Conservation (phyloP, 73 alveolate species). For the Paramecium tetraurelia region DNA sequence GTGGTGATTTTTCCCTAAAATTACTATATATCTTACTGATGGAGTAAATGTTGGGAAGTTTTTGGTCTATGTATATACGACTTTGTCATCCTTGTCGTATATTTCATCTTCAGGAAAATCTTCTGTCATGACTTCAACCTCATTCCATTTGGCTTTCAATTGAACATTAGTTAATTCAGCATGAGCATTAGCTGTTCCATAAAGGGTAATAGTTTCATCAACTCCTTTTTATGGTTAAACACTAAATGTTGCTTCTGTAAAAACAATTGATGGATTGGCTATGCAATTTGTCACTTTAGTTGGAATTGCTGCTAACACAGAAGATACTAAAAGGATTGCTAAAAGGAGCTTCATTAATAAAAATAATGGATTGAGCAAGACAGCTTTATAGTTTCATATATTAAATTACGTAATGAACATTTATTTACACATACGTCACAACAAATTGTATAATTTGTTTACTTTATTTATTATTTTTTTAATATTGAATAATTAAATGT, state of each 20-base stretch:
- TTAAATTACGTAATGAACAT: constrained; percentile 26
- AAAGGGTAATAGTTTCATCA: constrained; percentile 23
- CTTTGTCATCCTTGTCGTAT: not conserved
- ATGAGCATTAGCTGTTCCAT: constrained; percentile 35
- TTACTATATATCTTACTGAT: not conserved
- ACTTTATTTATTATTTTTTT: not conserved
- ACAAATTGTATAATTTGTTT: not conserved
- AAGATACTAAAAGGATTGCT: not conserved
- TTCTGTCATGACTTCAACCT: not conserved
- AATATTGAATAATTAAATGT: not conserved
- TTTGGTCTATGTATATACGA: not conserved
- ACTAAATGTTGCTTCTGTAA: not conserved
- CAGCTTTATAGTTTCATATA: not conserved
- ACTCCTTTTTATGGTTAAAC: constrained; percentile 36
- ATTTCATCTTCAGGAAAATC: not conserved
- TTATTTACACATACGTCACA: not conserved
- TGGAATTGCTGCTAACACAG: not conserved
- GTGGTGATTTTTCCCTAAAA: not conserved
- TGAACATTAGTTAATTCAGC: not conserved
- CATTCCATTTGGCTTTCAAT: constrained; percentile 1
- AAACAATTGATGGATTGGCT: not conserved
- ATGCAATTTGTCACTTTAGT: constrained; percentile 31
- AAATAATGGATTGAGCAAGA: not conserved
- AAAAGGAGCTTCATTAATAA: not conserved
- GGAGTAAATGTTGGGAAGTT: constrained; percentile 38